Evolutionary conservation across 352 stramenopile species (phyloP).

Genomic region (Globisporangium orthogonon): DNA sequence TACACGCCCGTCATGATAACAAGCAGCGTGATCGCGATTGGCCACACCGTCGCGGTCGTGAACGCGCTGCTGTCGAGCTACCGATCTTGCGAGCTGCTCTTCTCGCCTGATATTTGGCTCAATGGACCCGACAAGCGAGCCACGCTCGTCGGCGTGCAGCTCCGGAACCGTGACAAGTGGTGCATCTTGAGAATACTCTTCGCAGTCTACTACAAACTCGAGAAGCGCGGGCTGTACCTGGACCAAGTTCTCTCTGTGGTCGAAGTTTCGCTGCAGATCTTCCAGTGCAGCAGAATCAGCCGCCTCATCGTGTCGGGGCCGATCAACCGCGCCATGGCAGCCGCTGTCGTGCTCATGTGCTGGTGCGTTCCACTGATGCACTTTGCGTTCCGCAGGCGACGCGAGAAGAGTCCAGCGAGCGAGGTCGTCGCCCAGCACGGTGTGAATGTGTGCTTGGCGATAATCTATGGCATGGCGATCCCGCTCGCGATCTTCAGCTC

Average conservation of each 20-base stretch:
- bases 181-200: constrained; percentile 6
- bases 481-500: constrained; percentile 4
- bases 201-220: constrained; percentile 4
- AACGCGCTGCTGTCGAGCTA: constrained; percentile 12
- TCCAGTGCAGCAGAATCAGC: constrained; percentile 18
- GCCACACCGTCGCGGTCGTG: constrained; percentile 9
- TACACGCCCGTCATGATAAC: constrained; percentile 5
- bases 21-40: constrained; percentile 9
- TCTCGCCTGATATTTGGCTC: constrained; percentile 14
- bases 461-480: constrained; percentile 15
- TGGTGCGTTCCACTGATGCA: constrained; percentile 16
- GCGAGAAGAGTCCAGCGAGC: constrained; percentile 4
- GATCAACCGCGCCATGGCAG: constrained; percentile 17
- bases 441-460: constrained; percentile 12
- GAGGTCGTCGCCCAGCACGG: constrained; percentile 10
- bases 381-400: not conserved
- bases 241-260: constrained; percentile 8
- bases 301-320: constrained; percentile 7
- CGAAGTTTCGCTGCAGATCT: constrained; percentile 20
- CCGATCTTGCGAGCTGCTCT: constrained; percentile 10
- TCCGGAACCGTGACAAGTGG: constrained; percentile 8
- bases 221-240: constrained; percentile 9
- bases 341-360: constrained; percentile 16
- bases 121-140: constrained; percentile 9
- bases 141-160: constrained; percentile 1